phyloP scores from a whole-genome alignment of 1,139 yeast species.

The Zygoascus hellenicus region DNA sequence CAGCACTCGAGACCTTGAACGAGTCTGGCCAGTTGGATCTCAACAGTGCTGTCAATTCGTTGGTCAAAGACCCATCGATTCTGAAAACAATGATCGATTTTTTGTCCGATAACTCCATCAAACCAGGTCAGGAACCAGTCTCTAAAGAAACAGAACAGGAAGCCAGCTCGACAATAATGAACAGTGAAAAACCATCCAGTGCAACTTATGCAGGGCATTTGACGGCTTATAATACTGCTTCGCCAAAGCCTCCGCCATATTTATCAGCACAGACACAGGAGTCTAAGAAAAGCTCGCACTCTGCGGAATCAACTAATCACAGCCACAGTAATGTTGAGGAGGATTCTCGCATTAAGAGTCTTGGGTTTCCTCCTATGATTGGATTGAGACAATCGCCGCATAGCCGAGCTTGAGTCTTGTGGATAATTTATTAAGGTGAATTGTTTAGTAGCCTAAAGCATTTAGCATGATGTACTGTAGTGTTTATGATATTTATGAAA shows the following conservation, averaged over 20 bases:
- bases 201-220: conserved; percentile 6
- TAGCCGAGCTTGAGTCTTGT: conserved; percentile 1
- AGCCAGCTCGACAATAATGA: background rate
- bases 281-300: conserved; percentile 6
- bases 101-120: conserved; percentile 12
- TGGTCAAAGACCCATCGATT: conserved; percentile 27
- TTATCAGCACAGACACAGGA: conserved; percentile 10
- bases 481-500: no score
- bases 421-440: conserved; percentile 5
- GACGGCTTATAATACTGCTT: conserved; percentile 2
- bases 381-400: conserved; percentile 10
- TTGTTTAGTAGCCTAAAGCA: no score
- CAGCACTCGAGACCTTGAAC: conserved; percentile 21
- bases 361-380: conserved; percentile 11
- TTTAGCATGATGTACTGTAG: no score
- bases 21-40: conserved; percentile 15
- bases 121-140: background rate
- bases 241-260: conserved; percentile 23
- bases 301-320: conserved; percentile 16
- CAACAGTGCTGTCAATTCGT: conserved; percentile 24
- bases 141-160: background rate
- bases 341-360: conserved; percentile 4
- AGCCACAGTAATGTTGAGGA: conserved; percentile 1
- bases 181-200: background rate
- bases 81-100: conserved; percentile 20